Evolutionary conservation across 345 rosid species (phyloP).

Genomic region (Theobroma cacao): DNA sequence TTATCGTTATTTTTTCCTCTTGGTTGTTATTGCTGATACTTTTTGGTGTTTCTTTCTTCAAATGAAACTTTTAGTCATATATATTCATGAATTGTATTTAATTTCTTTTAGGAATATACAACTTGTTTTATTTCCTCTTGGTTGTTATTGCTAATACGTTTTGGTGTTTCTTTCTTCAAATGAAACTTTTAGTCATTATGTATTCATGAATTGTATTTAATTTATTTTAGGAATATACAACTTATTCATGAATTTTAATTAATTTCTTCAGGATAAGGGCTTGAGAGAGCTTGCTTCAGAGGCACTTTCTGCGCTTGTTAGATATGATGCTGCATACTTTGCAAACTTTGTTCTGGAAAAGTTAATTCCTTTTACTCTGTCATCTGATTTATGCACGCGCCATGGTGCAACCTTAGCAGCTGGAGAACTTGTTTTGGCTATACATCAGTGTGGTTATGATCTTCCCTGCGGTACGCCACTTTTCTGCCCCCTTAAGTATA

Average conservation of each 20-base stretch:
- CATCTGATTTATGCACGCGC: slow-evolving; percentile 84
- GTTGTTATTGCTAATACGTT: slow-evolving; percentile 1
- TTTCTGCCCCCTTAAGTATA: slow-evolving; percentile 4
- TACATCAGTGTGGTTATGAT: slow-evolving; percentile 51
- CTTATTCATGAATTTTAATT: slow-evolving; percentile 7
- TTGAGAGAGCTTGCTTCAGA: slow-evolving; percentile 88
- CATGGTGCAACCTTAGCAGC: slow-evolving; percentile 94
- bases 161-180: neutral
- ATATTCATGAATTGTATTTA: too few relatives aligned
- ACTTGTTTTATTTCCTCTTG: neutral
- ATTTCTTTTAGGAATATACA: neutral
- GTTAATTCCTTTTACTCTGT: slow-evolving; percentile 77
- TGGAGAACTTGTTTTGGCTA: slow-evolving; percentile 79
- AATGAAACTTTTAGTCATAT: neutral
- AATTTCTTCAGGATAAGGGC: slow-evolving; percentile 68
- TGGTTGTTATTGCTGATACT: slow-evolving; percentile 2
- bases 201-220: too few relatives aligned
- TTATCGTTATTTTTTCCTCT: neutral
- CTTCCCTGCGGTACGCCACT: slow-evolving; percentile 67
- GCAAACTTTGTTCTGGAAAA: slow-evolving; percentile 62
- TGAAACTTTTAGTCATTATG: neutral
- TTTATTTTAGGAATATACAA: neutral
- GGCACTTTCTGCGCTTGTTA: slow-evolving; percentile 89
- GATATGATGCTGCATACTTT: slow-evolving; percentile 70
- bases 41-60: neutral